Evolutionary conservation across 1,284 basidiomycete species (phyloP), one percentile per base, ranked within the genome.

Genomic region (Vanrija sp.): DNA sequence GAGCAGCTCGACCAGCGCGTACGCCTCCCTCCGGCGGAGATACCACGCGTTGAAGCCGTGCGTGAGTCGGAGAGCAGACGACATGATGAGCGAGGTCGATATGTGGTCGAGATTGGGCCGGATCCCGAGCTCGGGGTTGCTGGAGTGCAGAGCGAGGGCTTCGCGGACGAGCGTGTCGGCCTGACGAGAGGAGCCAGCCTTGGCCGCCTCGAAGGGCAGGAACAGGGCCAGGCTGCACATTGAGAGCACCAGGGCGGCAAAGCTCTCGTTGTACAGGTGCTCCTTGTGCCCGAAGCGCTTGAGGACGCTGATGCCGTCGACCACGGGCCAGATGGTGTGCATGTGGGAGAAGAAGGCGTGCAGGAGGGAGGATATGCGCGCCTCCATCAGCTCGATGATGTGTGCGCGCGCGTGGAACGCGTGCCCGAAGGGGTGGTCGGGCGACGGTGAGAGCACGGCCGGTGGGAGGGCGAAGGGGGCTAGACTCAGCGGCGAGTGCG

Each of bases 331-430:
- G 15, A 48, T 15, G 4, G 12, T 24, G 37, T 48, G 47, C 20
- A 48, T 7, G 38, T 41, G 20, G 15, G 16, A 6, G 20, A 48
- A 48, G 47, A 27, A 48, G 16, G 24, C 19, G 47, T 14, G 39
- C 2, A 48, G 16, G n/a, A 37, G n/a, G 6, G 36, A 7, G 23
- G 5, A 14, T 7, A 48, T 22, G 18, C 39, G n/a, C 6, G 9
- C 47, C 8, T 48, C 47, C n/a, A 48, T n/a, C 6, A 48, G 47
- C 8, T 48, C 37, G 25, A 48, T 22, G 37, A 48, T 39, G n/a
- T 15, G 19, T 2, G 47, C 37, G 16, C 22, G n/a, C 1, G 47
- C 9, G 18, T 48, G 47, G 31, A 41, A 48, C 15, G 47, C 14
- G 18, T 48, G 47, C 0, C 47, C 47, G 23, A 48, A 48, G 2